Evolutionary conservation across 108 stramenopile genomes (phyloP).

Genomic region (Pseudonitzschia multiseries): DNA sequence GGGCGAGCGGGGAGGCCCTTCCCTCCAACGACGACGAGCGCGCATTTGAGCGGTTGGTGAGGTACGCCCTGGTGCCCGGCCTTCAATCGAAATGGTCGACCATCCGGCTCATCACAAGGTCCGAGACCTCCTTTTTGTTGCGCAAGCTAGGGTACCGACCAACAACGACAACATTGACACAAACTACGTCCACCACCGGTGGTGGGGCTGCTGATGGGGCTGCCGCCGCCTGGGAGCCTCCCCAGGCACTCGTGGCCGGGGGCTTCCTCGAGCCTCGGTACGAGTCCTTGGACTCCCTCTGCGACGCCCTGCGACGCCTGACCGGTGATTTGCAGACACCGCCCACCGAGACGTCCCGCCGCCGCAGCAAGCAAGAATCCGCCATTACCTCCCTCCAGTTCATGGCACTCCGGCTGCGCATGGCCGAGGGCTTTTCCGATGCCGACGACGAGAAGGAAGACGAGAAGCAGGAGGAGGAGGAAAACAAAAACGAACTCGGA

Average conservation of each 20-base stretch:
- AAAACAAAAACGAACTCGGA: not conserved
- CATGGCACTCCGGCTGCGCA: conserved; percentile 9
- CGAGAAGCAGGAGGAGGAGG: not conserved
- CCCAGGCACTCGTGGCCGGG: not conserved
- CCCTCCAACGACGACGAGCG: conserved; percentile 2
- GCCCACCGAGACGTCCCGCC: not conserved
- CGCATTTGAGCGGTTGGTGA: not conserved
- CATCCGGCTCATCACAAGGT: not conserved
- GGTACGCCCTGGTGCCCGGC: conserved; percentile 13
- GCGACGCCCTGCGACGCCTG: not conserved
- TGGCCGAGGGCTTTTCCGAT: conserved; percentile 11
- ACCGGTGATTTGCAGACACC: not conserved
- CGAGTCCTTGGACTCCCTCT: not conserved
- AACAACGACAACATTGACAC: not conserved
- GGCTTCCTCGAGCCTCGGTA: not conserved
- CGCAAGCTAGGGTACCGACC: not conserved
- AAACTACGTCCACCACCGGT: not conserved
- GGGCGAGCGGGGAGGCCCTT: not conserved
- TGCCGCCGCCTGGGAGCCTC: not conserved
- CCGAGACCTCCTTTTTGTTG: conserved; percentile 12
- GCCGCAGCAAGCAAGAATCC: not conserved
- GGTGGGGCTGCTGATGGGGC: not conserved
- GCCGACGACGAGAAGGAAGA: not conserved
- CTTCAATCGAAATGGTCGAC: not conserved
- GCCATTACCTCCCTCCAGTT: not conserved